Evolutionary conservation across 352 stramenopile genomes (phyloP).

Genomic region (Phytopythium chamaehyphon): DNA sequence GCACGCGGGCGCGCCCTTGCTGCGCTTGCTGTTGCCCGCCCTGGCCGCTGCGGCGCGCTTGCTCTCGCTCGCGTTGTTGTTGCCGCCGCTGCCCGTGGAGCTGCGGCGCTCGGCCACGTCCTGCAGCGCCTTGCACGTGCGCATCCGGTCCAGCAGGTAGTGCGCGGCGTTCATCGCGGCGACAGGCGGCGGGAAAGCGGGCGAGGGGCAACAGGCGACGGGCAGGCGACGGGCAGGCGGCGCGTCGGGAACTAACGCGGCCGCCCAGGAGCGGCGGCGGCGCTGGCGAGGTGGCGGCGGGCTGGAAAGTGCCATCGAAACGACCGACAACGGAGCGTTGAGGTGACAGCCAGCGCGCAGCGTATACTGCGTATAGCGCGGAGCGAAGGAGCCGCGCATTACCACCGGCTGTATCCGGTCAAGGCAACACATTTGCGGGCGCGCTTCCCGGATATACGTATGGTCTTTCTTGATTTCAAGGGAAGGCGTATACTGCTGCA

Average conservation of each 20-base stretch:
- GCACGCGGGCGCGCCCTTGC: slow-evolving; percentile 22
- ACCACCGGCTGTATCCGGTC: no score
- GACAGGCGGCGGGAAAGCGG: no score
- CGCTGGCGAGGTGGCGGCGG: background rate
- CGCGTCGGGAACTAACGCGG: slow-evolving; percentile 1
- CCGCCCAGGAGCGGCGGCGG: no score
- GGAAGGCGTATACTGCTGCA: no score
- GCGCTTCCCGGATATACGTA: no score
- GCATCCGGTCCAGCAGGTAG: slow-evolving; percentile 73
- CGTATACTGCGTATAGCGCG: no score
- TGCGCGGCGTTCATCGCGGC: slow-evolving; percentile 58
- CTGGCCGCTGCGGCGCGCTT: slow-evolving; percentile 10
- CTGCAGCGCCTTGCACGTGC: slow-evolving; percentile 55
- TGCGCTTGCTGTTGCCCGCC: slow-evolving; percentile 12
- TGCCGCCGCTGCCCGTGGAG: background rate
- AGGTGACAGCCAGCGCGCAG: no score
- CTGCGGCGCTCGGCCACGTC: slow-evolving; percentile 20
- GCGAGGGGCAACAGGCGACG: background rate
- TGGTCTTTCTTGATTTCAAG: no score
- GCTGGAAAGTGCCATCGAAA: no score
- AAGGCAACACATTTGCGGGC: no score
- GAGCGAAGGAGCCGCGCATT: no score
- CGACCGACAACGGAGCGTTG: no score
- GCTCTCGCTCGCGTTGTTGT: slow-evolving; percentile 3
- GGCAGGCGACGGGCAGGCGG: background rate